phyloP scores from a whole-genome alignment of 192 early-diverging fungal species.

The Coemansia sp. region DNA sequence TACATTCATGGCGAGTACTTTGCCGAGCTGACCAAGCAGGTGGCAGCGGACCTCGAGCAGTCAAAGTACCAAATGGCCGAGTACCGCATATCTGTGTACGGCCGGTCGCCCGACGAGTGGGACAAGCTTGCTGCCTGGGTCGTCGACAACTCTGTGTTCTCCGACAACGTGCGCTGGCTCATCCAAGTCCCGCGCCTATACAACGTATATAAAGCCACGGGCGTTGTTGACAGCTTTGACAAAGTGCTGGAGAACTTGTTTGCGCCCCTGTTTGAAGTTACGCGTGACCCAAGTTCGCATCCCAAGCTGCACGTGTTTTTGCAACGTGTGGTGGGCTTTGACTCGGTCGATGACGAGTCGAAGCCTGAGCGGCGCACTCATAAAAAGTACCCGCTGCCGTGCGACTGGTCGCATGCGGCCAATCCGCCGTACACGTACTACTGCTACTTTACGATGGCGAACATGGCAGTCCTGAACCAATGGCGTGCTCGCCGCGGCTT shows the following conservation, averaged over 20 bases:
- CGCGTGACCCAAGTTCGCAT: constrained; percentile 77
- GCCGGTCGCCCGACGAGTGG: constrained; percentile 82
- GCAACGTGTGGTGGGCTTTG: constrained; percentile 92
- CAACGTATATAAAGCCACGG: constrained; percentile 74
- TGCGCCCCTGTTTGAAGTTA: constrained; percentile 90
- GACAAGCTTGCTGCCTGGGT: constrained; percentile 94
- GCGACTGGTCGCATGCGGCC: constrained; percentile 56
- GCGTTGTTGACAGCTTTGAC: constrained; percentile 68
- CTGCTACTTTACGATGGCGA: constrained; percentile 88
- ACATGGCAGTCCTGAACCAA: constrained; percentile 77
- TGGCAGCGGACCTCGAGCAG: constrained; percentile 83
- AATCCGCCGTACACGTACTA: constrained; percentile 97
- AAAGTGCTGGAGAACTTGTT: constrained; percentile 81
- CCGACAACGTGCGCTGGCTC: constrained; percentile 92
- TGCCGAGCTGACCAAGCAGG: constrained; percentile 92
- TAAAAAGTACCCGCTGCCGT: constrained; percentile 75
- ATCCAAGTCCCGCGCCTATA: constrained; percentile 92
- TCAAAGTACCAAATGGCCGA: constrained; percentile 96
- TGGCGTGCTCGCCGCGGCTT: constrained; percentile 73
- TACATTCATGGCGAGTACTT: constrained; percentile 81
- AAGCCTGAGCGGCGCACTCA: constrained; percentile 81
- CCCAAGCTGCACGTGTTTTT: constrained; percentile 92
- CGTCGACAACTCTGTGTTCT: constrained; percentile 85
- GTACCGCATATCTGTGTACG: constrained; percentile 94
- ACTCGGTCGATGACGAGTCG: constrained; percentile 93